phyloP scores from a whole-genome alignment of 192 early-diverging fungal genomes.

The Linnemannia schmuckeri region DNA sequence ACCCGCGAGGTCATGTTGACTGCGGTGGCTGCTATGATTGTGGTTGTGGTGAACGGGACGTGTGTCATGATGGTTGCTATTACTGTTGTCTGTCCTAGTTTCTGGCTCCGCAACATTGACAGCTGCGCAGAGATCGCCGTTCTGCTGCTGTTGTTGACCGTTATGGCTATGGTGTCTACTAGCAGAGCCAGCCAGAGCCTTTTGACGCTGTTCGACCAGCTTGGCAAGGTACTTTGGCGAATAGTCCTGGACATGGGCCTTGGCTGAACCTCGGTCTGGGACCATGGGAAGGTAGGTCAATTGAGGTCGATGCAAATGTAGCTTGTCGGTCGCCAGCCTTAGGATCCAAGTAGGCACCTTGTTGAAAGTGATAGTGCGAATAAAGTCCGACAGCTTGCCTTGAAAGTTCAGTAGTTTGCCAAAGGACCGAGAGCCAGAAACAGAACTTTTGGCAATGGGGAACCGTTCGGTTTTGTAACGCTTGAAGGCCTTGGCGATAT shows the following conservation, averaged over 20 bases:
- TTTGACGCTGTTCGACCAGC: neutral
- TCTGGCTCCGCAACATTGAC: neutral
- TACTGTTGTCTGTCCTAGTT: neutral
- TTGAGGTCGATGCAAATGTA: conserved; percentile 48
- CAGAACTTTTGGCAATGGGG: conserved; percentile 16
- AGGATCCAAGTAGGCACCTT: conserved; percentile 38
- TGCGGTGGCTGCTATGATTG: neutral
- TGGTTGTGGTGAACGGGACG: neutral
- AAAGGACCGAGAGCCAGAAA: conserved; percentile 29
- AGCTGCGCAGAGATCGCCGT: neutral
- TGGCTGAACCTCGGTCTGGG: conserved; percentile 33
- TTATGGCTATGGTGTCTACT: neutral
- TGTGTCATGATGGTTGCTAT: neutral
- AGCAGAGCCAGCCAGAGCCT: neutral
- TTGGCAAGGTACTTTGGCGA: conserved; percentile 30
- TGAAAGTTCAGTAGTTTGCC: conserved; percentile 29
- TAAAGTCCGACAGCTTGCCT: conserved; percentile 29
- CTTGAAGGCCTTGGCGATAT: conserved; percentile 47
- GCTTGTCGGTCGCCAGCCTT: conserved; percentile 30
- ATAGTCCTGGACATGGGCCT: conserved; percentile 37
- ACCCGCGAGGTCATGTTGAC: neutral
- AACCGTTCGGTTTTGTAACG: conserved; percentile 28
- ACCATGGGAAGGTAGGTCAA: conserved; percentile 44
- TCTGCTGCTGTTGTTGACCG: neutral
- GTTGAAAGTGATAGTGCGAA: conserved; percentile 39